Evolutionary conservation across 2,329 filamentous ascomycete species (phyloP).

Genomic region (Xylogone sp.): DNA sequence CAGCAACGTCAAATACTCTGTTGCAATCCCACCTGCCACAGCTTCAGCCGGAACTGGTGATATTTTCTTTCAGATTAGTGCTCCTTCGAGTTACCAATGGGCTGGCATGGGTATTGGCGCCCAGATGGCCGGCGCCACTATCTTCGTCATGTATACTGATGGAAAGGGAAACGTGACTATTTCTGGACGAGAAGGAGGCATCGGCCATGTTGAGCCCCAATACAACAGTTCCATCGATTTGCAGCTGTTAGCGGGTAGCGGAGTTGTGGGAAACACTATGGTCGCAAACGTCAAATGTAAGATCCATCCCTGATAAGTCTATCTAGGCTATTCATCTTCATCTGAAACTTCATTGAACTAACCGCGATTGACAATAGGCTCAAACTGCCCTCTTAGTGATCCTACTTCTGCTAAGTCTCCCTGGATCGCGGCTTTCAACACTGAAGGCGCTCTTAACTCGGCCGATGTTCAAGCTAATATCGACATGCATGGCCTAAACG

Average conservation of each 20-base stretch:
- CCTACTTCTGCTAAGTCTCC: constrained; percentile 13
- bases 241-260: constrained; percentile 48
- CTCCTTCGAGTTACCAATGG: constrained; percentile 50
- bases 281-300: constrained; percentile 52
- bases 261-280: constrained; percentile 48
- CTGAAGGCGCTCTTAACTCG: constrained; percentile 17
- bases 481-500: constrained; percentile 12
- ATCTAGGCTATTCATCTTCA: too few species aligned
- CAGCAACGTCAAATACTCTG: constrained; percentile 30
- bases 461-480: constrained; percentile 12
- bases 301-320: too few species aligned
- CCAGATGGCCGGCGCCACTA: constrained; percentile 51
- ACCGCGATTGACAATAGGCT: constrained; percentile 14
- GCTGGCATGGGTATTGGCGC: constrained; percentile 54
- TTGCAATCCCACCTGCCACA: constrained; percentile 50
- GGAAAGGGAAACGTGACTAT: constrained; percentile 49
- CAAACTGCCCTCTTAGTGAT: constrained; percentile 15
- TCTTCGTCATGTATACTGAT: constrained; percentile 55
- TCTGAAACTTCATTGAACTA: neutral
- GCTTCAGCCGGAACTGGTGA: constrained; percentile 46
- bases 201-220: constrained; percentile 39
- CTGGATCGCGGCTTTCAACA: constrained; percentile 25
- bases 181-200: constrained; percentile 42
- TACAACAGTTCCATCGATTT: constrained; percentile 34
- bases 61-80: constrained; percentile 54